Base-by-base conservation (phyloP, 345 rosid genomes). In the Gossypium turneri region DNA sequence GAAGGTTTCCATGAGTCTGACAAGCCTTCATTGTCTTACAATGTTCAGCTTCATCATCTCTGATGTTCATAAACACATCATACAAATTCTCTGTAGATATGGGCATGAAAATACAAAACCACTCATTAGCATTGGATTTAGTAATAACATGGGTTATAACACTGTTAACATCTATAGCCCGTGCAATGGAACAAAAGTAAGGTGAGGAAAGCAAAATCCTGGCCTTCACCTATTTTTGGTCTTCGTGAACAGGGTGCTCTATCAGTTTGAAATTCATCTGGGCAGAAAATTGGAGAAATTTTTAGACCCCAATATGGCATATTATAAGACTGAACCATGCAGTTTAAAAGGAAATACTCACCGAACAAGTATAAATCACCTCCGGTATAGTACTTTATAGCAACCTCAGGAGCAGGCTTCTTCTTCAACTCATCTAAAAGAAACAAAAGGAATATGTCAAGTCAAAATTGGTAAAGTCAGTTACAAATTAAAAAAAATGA, bases 31-130 rank as follows among this genome's bases (percentile, higher is more conserved):
- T 93, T 1, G 99, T 95, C 86, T 95, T 91, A 66, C 98, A 93
- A 73, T 95, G 99, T 78, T 95, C 99, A 25, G 94, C 99, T 86
- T 95, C 98, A 15, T 95, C 97, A 4, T 95, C 99, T 85, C 99
- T 86, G 50, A 95, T 81, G 85, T 93, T 95, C 76, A 90, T 24
- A 83, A 95, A 95, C 83, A 90, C 96, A 41, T 93, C 99, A 2
- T 91, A 93, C 79, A 95, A 78, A 84, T 91, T 95, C 76, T 90
- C 99, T 93, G 91, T 7, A 51, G 81, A 41, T 34, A 34, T 65
- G 62, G 65, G 52, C 41, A 70, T 29, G 48, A 7, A 58, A 57
- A 29, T 48, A 11, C 44, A 29, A 34, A 68, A 17, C 15, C 47
- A 19, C 9, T 43, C 24, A 13, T n/a, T 4, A 47, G 7, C 70